These are phyloP conservation scores for Candida boleticola DNA, from an alignment of 805 yeast species.

Conservation along the genomic window DNA sequence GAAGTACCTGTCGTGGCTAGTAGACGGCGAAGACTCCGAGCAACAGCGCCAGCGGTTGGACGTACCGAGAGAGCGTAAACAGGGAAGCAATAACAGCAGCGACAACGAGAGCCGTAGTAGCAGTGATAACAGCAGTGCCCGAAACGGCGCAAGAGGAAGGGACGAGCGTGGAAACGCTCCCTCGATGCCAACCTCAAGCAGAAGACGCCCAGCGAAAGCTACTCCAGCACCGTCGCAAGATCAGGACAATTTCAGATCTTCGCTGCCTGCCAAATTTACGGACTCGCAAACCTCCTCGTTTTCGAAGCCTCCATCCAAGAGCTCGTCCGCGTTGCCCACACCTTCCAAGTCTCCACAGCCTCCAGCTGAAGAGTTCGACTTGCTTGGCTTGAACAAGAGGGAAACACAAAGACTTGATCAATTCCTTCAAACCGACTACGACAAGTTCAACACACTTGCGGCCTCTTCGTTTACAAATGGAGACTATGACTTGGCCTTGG, in stretches of 20 bases:
- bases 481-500: slow-evolving; percentile 68
- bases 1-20: slow-evolving; percentile 36
- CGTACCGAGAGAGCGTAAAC: too few species aligned
- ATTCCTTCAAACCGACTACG: slow-evolving; percentile 42
- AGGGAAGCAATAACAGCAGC: background rate
- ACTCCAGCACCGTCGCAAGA: background rate
- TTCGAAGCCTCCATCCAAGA: too few species aligned
- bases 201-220: background rate
- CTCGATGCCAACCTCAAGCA: background rate
- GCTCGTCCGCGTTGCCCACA: background rate
- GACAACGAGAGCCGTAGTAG: background rate
- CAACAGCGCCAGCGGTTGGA: background rate
- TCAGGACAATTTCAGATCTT: background rate
- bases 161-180: background rate
- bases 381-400: slow-evolving; percentile 20
- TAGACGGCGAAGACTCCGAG: slow-evolving; percentile 2
- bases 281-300: too few species aligned
- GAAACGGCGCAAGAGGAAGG: background rate
- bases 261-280: background rate
- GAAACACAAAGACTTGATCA: slow-evolving; percentile 36
- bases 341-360: background rate
- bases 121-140: background rate
- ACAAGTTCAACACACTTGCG: slow-evolving; percentile 55
- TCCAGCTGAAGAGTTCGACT: slow-evolving; percentile 37
- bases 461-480: slow-evolving; percentile 72